Evolutionary conservation across 129 eudicot genomes (phyloP).

Genomic region (Ambrosia trifida): DNA sequence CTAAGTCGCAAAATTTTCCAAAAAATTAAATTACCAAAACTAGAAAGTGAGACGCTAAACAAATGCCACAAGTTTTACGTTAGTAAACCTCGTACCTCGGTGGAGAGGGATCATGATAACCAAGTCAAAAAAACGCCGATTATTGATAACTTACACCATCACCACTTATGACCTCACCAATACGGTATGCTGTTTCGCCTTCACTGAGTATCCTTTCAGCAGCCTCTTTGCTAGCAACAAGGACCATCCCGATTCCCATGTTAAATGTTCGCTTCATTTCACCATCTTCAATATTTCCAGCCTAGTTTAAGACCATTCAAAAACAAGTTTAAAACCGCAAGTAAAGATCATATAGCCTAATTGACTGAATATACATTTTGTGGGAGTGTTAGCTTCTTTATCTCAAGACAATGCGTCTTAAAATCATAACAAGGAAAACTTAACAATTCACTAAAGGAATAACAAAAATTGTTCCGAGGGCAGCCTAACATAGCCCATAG

Average conservation of each 20-base stretch:
- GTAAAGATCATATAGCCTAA: no score
- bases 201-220: constrained; percentile 59
- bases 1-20: constrained; percentile 2
- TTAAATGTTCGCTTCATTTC: constrained; percentile 93
- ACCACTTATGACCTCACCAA: constrained; percentile 77
- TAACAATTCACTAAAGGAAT: not conserved
- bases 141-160: constrained; percentile 74
- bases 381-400: not conserved
- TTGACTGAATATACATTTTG: not conserved
- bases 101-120: constrained; percentile 18
- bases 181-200: constrained; percentile 51
- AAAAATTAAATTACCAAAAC: not conserved
- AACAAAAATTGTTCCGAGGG: not conserved
- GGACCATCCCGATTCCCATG: constrained; percentile 96
- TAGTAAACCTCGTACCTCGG: constrained; percentile 6
- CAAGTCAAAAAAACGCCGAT: constrained; percentile 10
- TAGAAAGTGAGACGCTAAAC: not conserved
- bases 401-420: no score
- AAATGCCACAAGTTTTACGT: not conserved
- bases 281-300: constrained; percentile 69
- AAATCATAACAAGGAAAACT: not conserved
- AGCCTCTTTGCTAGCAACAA: constrained; percentile 69
- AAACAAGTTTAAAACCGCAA: not conserved
- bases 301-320: constrained; percentile 32
- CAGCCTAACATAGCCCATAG: no score